Percentiles rank a stretch among this genome's conserved stretches.
These are phyloP conservation scores for Agarophyton chilense DNA, from an alignment of 23 red algal genomes.

Conservation along the genomic window DNA sequence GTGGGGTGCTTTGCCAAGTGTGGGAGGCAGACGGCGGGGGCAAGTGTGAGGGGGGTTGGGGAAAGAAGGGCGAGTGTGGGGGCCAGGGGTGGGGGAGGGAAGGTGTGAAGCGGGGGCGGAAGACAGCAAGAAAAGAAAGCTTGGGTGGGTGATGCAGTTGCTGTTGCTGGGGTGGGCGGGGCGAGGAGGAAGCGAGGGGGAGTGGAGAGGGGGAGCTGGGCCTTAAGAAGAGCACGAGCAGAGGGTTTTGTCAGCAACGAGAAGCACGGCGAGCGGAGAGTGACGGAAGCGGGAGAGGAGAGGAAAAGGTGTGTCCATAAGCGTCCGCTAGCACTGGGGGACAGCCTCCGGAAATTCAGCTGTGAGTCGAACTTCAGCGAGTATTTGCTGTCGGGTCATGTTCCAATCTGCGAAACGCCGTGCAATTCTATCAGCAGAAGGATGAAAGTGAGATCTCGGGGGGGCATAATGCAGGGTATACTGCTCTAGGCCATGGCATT, in stretches of 20 bases:
- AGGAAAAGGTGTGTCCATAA: not conserved
- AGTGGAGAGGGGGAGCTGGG: not conserved
- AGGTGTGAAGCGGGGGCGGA: no score
- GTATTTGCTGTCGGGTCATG: conserved; percentile 51
- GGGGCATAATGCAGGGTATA: not conserved
- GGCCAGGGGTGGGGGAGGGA: no score
- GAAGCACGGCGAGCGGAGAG: no score
- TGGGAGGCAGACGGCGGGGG: not conserved
- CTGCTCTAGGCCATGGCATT: not conserved
- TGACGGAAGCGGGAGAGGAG: not conserved
- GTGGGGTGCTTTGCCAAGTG: not conserved
- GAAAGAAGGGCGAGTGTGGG: no score
- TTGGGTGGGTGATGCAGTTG: no score
- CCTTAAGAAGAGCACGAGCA: not conserved
- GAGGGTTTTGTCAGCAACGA: no score
- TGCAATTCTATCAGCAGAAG: conserved; percentile 41
- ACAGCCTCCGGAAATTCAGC: not conserved
- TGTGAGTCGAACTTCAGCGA: conserved; percentile 31
- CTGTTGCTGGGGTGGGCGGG: no score
- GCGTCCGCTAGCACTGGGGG: not conserved
- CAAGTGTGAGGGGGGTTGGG: not conserved
- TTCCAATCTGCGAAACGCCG: conserved; percentile 9
- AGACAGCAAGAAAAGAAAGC: no score
- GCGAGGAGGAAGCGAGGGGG: not conserved
- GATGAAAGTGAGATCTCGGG: conserved; percentile 20